These are phyloP conservation scores for Camillea tinctor DNA, from an alignment of 2,329 filamentous ascomycete genomes.

Conservation along the genomic window DNA sequence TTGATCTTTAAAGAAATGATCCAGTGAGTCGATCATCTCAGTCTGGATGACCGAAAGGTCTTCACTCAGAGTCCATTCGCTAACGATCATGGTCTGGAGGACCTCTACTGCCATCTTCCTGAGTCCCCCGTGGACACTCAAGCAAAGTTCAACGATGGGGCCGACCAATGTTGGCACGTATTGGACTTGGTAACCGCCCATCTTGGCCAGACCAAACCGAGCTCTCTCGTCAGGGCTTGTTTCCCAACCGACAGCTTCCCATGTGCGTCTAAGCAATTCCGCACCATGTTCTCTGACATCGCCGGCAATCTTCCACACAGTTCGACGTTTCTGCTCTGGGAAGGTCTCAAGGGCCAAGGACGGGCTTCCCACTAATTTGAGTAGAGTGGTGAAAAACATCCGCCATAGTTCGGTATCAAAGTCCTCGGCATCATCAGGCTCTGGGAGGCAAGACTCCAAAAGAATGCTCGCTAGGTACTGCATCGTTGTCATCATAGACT, in stretches of 20 bases:
- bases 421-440: slow-evolving; percentile 84
- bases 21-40: slow-evolving; percentile 93
- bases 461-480: slow-evolving; percentile 80
- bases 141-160: slow-evolving; percentile 87
- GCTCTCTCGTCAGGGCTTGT: slow-evolving; percentile 74
- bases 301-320: slow-evolving; percentile 98
- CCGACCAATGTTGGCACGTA: slow-evolving; percentile 92
- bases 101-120: slow-evolving; percentile 89
- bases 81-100: slow-evolving; percentile 95
- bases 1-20: slow-evolving; percentile 86
- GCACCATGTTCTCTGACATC: slow-evolving; percentile 92
- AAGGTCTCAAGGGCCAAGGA: slow-evolving; percentile 91
- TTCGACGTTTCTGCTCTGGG: slow-evolving; percentile 91
- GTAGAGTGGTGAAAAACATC: slow-evolving; percentile 82
- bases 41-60: slow-evolving; percentile 89
- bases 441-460: slow-evolving; percentile 78
- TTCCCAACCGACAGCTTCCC: slow-evolving; percentile 98
- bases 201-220: slow-evolving; percentile 74
- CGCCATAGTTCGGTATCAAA: slow-evolving; percentile 97
- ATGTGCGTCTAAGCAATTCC: slow-evolving; percentile 77
- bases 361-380: slow-evolving; percentile 86
- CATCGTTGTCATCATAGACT: slow-evolving; percentile 80
- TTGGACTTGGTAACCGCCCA: slow-evolving; percentile 97
- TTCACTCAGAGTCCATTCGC: slow-evolving; percentile 94
- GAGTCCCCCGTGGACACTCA: slow-evolving; percentile 92